Evolutionary conservation across 78 protist species (phyloP).

Genomic region (Dictyostelium discoideum): DNA sequence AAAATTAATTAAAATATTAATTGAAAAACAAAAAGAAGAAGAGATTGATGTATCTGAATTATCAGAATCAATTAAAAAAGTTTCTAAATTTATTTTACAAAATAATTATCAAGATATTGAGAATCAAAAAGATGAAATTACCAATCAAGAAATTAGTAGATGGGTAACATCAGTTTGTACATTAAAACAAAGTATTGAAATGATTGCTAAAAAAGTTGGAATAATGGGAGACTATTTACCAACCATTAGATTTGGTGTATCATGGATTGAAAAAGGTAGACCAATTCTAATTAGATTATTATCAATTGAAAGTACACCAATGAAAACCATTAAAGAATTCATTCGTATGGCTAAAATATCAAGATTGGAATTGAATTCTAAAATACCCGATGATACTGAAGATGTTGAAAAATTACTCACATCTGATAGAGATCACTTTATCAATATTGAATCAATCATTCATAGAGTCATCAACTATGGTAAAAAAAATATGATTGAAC

Average conservation of each 20-base stretch:
- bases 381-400: not conserved
- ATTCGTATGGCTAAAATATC: not conserved
- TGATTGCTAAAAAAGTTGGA: not conserved
- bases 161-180: not conserved
- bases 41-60: not conserved
- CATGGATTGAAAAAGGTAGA: not conserved
- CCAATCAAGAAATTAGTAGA: not conserved
- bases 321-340: not conserved
- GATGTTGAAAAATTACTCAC: not conserved
- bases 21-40: not conserved
- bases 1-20: not conserved
- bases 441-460: not conserved
- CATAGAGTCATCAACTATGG: not conserved
- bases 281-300: not conserved
- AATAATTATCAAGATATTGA: not conserved
- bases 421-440: not conserved
- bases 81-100: not conserved
- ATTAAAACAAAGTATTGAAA: not conserved
- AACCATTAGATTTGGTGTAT: not conserved
- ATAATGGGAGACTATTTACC: not conserved
- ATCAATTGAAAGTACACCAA: not conserved
- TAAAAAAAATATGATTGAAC: not conserved
- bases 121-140: not conserved
- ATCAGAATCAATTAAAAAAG: not conserved
- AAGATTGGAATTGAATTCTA: not conserved